A percentile compares a stretch with the other conserved stretches of the same genome.
These are phyloP conservation scores for Setaria italica DNA, from an alignment of 202 grass and related monocot species.

Conservation along the genomic window DNA sequence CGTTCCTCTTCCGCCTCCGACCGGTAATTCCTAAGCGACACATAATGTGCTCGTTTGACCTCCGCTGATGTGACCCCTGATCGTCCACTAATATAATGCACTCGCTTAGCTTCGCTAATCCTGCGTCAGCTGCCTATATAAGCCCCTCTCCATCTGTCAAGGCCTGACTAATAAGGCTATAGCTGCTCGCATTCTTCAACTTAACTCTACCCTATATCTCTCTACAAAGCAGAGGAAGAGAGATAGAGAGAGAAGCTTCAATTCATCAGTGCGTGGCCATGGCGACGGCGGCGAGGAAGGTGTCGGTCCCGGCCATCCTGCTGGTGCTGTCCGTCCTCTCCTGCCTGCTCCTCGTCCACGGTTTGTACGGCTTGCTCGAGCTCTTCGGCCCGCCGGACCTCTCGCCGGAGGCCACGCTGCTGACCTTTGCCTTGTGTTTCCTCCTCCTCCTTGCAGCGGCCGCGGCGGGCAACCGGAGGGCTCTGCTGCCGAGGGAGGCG, in stretches of 20 bases:
- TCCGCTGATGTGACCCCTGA: conserved; percentile 45
- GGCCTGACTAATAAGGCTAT: not conserved
- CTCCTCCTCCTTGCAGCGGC: conserved; percentile 40
- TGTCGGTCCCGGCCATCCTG: conserved; percentile 37
- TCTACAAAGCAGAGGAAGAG: not conserved
- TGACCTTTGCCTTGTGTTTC: conserved; percentile 55
- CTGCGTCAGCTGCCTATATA: conserved; percentile 43
- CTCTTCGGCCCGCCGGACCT: conserved; percentile 57
- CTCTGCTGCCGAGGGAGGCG: conserved; percentile 32
- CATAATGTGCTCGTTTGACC: conserved; percentile 58
- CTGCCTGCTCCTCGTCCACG: conserved; percentile 48
- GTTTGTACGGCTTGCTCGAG: conserved; percentile 58
- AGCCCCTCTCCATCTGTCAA: conserved; percentile 23
- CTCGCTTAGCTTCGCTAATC: not conserved
- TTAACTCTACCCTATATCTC: not conserved
- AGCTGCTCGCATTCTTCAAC: not conserved
- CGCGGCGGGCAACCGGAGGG: conserved; percentile 41
- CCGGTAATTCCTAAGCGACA: conserved; percentile 33
- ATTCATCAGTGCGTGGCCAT: not conserved
- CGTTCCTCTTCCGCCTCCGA: not conserved
- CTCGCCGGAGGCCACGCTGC: conserved; percentile 53
- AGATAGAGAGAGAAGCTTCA: not conserved
- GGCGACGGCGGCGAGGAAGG: conserved; percentile 39
- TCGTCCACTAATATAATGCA: not conserved
- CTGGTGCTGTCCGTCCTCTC: conserved; percentile 44